These are phyloP conservation scores for Blastobotrys serpentis DNA, from an alignment of 1,139 yeast species.

Conservation along the genomic window DNA sequence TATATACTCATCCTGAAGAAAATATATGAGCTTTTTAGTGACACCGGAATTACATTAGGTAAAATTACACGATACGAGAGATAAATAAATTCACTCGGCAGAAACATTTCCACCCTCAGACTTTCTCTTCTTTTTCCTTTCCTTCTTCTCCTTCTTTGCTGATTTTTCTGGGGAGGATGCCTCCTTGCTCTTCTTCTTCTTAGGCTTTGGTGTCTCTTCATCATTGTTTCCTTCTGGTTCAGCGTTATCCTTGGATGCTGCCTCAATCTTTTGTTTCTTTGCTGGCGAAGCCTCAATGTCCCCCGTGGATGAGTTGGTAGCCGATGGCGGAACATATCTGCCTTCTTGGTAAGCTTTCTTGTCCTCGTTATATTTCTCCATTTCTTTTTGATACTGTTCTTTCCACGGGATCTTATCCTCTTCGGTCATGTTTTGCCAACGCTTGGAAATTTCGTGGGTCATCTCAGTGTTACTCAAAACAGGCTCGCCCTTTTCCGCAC, in stretches of 20 bases:
- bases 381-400: constrained; percentile 64
- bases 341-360: constrained; percentile 58
- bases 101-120: constrained; percentile 17
- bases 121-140: constrained; percentile 28
- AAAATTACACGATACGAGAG: too few relatives aligned
- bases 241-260: constrained; percentile 4
- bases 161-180: constrained; percentile 19
- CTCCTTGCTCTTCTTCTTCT: constrained; percentile 10
- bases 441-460: constrained; percentile 71
- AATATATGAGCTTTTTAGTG: too few relatives aligned
- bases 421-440: constrained; percentile 70
- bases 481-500: constrained; percentile 56
- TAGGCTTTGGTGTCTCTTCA: constrained; percentile 8
- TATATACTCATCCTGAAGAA: too few relatives aligned
- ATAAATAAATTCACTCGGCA: not conserved
- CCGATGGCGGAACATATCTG: constrained; percentile 29
- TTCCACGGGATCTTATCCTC: constrained; percentile 76
- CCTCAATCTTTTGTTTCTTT: constrained; percentile 19
- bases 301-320: too few relatives aligned
- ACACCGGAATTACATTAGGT: not conserved
- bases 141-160: constrained; percentile 25
- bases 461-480: constrained; percentile 71
- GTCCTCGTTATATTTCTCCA: constrained; percentile 60
- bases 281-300: constrained; percentile 13
- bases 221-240: constrained; percentile 24